These are phyloP conservation scores for Mucor lusitanicus DNA, from an alignment of 371 early-diverging fungal genomes.

Conservation along the genomic window DNA sequence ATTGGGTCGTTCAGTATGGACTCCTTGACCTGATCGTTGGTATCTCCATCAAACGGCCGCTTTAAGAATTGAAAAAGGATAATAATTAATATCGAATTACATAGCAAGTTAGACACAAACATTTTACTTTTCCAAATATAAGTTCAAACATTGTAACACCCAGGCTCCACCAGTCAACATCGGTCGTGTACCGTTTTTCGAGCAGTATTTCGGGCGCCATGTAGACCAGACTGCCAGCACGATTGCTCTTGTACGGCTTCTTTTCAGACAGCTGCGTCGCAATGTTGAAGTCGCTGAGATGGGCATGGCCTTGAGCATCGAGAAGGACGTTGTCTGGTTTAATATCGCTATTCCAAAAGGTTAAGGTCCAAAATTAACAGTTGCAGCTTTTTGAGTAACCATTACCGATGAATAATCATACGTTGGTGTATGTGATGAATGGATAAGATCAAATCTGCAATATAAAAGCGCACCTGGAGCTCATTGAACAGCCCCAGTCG, in stretches of 20 bases:
- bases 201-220: conserved; percentile 82
- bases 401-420: conserved; percentile 56
- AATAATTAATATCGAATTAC: neutral
- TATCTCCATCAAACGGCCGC: conserved; percentile 71
- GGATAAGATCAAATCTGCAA: conserved; percentile 73
- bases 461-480: conserved; percentile 75
- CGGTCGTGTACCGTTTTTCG: conserved; percentile 69
- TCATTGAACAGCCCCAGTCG: conserved; percentile 65
- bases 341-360: conserved; percentile 62
- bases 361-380: neutral
- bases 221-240: conserved; percentile 80
- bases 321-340: conserved; percentile 60
- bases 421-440: conserved; percentile 69
- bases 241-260: conserved; percentile 45
- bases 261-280: conserved; percentile 47
- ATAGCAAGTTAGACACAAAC: neutral
- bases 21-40: conserved; percentile 50
- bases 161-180: conserved; percentile 91
- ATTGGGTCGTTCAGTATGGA: conserved; percentile 61
- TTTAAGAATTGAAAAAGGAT: conserved; percentile 10
- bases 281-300: conserved; percentile 90
- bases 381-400: conserved; percentile 12
- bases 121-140: conserved; percentile 67
- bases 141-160: conserved; percentile 86
- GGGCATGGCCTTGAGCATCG: conserved; percentile 8